Base-by-base conservation (phyloP, 176 grass and related monocot genomes). In the Phyllostachys edulis region DNA sequence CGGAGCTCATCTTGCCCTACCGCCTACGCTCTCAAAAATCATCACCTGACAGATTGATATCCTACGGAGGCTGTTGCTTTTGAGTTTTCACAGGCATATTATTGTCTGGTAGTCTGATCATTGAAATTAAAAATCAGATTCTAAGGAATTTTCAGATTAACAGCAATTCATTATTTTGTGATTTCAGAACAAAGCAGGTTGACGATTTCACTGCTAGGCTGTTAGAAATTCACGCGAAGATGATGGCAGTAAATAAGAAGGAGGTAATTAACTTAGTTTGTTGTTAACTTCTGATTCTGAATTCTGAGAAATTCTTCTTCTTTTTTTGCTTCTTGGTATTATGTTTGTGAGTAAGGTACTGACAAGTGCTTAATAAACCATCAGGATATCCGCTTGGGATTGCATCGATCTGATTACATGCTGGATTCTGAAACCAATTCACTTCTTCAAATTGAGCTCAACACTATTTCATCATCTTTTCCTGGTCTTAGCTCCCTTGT, bases 321-420 rank as follows among this genome's bases (percentile, higher is more conserved):
- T 9, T 29, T 37, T 55, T 80, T 3, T 54, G 2, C n/a, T 24
- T 63, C 39, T 61, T 60, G 21, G 20, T 9, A 63, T 39, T 41
- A 63, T 81, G 32, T 55, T 37, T 76, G 12, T 71, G 56, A 1
- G n/a, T 61, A 34, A 69, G 60, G 5, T 52, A 76, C 77, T 89
- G 26, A 84, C 6, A 51, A 76, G 61, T 66, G 46, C 39, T 71
- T 52, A 24, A 80, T 50, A 44, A 72, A 82, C 45, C 89, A 64
- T 78, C 85, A 98, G 96, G 92, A 98, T 78, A 95, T 98, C 71
- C 92, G 96, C 67, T 81, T 98, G 73, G 96, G 92, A 65, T 83
- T 98, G 89, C 96, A 98, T 76, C 86, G 96, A 84, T 98, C 96
- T 65, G 96, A 98, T 86, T 98, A 98, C 88, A 98, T 98, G 93